Conservation (phyloP, 768 basidiomycete species). For the Mycena latifolia region DNA sequence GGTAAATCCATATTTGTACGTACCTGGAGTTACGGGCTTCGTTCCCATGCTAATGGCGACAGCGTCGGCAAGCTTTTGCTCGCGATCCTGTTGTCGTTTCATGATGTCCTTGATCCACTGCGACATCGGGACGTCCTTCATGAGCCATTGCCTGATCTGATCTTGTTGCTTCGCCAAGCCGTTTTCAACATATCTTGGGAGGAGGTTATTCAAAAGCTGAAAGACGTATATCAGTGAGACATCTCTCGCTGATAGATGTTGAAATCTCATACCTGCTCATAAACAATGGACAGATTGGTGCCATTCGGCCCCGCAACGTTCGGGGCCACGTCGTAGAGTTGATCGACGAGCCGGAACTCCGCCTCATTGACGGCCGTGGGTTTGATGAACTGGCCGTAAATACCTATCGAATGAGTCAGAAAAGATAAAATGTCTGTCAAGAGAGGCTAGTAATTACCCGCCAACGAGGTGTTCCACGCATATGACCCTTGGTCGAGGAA, state of each 20-base stretch:
- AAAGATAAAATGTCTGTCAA: too few species aligned
- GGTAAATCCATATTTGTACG: background rate
- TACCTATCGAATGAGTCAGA: too few species aligned
- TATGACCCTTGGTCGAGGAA: constrained; percentile 40
- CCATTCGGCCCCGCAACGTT: constrained; percentile 43
- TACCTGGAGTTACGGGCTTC: background rate
- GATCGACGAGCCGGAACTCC: constrained; percentile 44
- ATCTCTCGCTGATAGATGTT: too few species aligned
- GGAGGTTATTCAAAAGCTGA: constrained; percentile 43
- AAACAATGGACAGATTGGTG: constrained; percentile 42
- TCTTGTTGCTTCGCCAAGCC: constrained; percentile 38
- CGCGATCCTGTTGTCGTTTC: constrained; percentile 32
- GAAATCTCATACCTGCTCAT: constrained; percentile 32
- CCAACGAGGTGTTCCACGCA: constrained; percentile 41
- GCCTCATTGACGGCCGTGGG: constrained; percentile 44
- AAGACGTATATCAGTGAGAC: background rate
- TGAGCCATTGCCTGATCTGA: constrained; percentile 43
- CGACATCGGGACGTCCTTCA: constrained; percentile 39
- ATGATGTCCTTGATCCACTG: constrained; percentile 40
- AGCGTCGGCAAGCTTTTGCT: constrained; percentile 7
- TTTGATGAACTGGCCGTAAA: constrained; percentile 45
- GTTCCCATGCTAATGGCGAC: background rate
- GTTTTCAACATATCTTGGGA: constrained; percentile 36
- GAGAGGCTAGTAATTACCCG: too few species aligned
- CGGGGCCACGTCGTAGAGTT: constrained; percentile 40